A percentile compares a stretch with the other conserved stretches of the same genome.
These are phyloP conservation scores for Viola odorata DNA, from an alignment of 345 rosid species.

Conservation along the genomic window DNA sequence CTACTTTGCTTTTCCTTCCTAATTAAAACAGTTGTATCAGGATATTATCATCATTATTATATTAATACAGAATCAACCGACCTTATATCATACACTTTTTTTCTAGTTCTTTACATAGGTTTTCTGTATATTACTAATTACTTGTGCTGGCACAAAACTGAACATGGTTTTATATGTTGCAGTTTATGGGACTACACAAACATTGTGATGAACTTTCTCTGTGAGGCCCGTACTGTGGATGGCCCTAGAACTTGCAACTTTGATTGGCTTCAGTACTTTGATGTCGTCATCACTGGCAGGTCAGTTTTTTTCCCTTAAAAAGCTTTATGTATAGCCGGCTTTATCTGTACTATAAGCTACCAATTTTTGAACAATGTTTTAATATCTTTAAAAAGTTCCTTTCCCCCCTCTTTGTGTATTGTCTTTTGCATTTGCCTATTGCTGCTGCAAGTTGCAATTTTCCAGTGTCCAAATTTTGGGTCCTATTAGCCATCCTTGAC, in stretches of 20 bases:
- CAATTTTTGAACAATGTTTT: background rate
- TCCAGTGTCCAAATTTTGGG: background rate
- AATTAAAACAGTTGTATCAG: too few species aligned
- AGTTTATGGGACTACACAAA: slow-evolving; percentile 99
- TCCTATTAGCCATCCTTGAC: too few species aligned
- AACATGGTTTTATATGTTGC: slow-evolving; percentile 31
- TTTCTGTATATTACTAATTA: background rate
- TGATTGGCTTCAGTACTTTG: slow-evolving; percentile 91
- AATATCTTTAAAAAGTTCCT: background rate
- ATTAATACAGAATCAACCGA: too few species aligned
- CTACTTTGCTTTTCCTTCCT: background rate
- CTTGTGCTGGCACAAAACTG: background rate
- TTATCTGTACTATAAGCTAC: background rate
- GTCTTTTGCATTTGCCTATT: background rate
- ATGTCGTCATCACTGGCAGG: slow-evolving; percentile 97
- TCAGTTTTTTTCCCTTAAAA: slow-evolving; percentile 17
- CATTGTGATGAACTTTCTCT: slow-evolving; percentile 93
- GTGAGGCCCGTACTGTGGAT: slow-evolving; percentile 39
- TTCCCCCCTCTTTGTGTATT: background rate
- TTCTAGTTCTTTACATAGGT: background rate
- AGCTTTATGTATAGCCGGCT: background rate
- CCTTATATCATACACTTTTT: background rate
- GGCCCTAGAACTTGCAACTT: slow-evolving; percentile 47
- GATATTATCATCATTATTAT: too few species aligned
- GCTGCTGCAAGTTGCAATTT: background rate